phyloP scores from a whole-genome alignment of 306 rosid genomes.

The Adenanthera pavonina region DNA sequence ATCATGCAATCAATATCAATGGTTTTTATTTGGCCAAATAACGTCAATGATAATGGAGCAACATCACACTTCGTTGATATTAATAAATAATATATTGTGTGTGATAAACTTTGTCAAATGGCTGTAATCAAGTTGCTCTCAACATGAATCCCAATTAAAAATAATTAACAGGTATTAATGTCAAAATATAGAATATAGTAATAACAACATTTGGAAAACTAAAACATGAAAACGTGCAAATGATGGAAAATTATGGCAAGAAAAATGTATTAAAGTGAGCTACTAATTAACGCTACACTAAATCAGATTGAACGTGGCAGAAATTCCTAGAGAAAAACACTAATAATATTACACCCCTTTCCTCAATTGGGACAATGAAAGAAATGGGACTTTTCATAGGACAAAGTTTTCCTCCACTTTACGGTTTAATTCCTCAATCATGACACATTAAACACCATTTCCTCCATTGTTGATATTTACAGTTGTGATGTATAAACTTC shows the following conservation, averaged over 20 bases:
- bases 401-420: background rate
- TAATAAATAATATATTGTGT: background rate
- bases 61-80: background rate
- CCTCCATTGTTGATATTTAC: background rate
- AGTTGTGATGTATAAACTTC: background rate
- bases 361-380: background rate
- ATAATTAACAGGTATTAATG: background rate
- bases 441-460: background rate
- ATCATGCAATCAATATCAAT: background rate
- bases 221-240: background rate
- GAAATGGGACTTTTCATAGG: background rate
- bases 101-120: background rate
- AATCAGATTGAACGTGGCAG: background rate
- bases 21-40: background rate
- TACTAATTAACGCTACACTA: background rate
- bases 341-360: background rate
- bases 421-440: background rate
- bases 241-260: background rate
- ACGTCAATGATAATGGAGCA: background rate
- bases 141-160: background rate
- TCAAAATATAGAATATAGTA: background rate
- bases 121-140: background rate
- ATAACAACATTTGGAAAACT: background rate
- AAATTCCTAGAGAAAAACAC: background rate
- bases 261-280: background rate